Evolutionary conservation across 768 basidiomycete genomes (phyloP).

Genomic region (Holtermannia corniformis): DNA sequence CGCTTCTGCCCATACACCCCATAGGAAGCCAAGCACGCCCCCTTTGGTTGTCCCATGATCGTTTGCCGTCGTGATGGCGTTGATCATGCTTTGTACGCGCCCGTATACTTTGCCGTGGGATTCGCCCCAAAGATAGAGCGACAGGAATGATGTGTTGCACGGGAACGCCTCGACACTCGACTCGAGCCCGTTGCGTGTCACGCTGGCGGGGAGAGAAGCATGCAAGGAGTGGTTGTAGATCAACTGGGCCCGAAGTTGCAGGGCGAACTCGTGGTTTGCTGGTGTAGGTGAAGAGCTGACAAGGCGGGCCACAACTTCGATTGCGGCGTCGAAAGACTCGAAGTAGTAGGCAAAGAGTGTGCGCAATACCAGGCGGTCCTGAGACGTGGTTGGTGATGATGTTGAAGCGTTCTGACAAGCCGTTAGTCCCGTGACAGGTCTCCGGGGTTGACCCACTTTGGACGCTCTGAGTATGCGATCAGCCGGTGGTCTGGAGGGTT

Average conservation of each 20-base stretch:
- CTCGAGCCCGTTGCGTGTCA: slow-evolving; percentile 36
- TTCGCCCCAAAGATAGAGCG: slow-evolving; percentile 40
- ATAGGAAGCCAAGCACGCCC: slow-evolving; percentile 28
- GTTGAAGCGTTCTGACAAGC: neutral
- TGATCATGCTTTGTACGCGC: slow-evolving; percentile 37
- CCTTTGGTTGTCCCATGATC: slow-evolving; percentile 6
- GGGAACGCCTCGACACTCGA: slow-evolving; percentile 37
- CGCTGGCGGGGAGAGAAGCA: slow-evolving; percentile 23
- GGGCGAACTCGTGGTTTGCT: slow-evolving; percentile 32
- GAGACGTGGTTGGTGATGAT: neutral
- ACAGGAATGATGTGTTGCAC: slow-evolving; percentile 42
- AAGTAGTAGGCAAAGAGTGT: slow-evolving; percentile 29
- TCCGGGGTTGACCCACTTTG: slow-evolving; percentile 20
- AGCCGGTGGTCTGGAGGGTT: slow-evolving; percentile 7
- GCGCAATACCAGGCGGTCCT: slow-evolving; percentile 13
- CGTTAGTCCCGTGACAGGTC: neutral
- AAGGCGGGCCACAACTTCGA: slow-evolving; percentile 22
- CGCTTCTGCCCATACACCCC: slow-evolving; percentile 37
- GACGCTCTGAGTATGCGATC: slow-evolving; percentile 16
- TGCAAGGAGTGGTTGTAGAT: slow-evolving; percentile 25
- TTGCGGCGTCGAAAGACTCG: slow-evolving; percentile 21
- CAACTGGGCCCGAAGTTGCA: slow-evolving; percentile 34
- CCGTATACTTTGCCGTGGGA: slow-evolving; percentile 38
- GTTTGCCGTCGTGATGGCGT: slow-evolving; percentile 11
- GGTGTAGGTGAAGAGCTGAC: slow-evolving; percentile 12